These are phyloP conservation scores for Neonectria neomacrospora DNA, from an alignment of 2,329 filamentous ascomycete genomes.

Conservation along the genomic window DNA sequence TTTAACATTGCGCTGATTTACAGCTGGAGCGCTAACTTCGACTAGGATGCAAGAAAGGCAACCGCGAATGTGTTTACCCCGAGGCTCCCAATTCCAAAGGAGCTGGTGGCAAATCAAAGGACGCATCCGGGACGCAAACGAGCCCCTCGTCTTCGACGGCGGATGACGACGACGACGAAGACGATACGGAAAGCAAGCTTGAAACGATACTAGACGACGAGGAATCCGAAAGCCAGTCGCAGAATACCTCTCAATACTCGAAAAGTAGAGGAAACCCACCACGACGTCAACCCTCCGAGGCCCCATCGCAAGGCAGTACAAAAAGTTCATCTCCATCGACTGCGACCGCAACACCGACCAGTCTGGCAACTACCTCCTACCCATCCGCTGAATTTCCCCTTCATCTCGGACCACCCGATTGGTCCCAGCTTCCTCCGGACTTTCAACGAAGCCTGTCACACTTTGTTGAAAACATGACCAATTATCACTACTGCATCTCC, in stretches of 20 bases:
- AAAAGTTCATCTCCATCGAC: constrained; percentile 65
- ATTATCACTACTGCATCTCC: constrained; percentile 85
- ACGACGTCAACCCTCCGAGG: constrained; percentile 62
- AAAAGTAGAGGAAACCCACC: constrained; percentile 1
- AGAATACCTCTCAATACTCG: constrained; percentile 31
- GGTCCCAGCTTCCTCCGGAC: constrained; percentile 72
- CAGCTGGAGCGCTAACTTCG: constrained; percentile 23
- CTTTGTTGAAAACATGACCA: constrained; percentile 79
- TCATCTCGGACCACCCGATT: constrained; percentile 54
- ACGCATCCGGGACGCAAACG: constrained; percentile 52
- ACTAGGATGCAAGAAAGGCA: constrained; percentile 88
- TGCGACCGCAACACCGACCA: constrained; percentile 55
- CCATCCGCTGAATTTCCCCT: constrained; percentile 42
- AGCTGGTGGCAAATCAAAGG: constrained; percentile 49
- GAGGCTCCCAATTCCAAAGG: constrained; percentile 67
- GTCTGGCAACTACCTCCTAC: constrained; percentile 45
- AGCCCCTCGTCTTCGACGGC: constrained; percentile 67
- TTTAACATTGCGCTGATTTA: constrained; percentile 12
- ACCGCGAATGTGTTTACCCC: constrained; percentile 90
- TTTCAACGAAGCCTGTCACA: constrained; percentile 83
- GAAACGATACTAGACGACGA: constrained; percentile 67
- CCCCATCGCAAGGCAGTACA: constrained; percentile 61
- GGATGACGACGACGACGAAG: constrained; percentile 56
- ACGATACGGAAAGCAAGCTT: constrained; percentile 53
- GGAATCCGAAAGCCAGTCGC: constrained; percentile 54